Evolutionary conservation across 2,329 filamentous ascomycete genomes (phyloP), one percentile per base, ranked within the genome.

Genomic region (Penicillium sclerotigenum): DNA sequence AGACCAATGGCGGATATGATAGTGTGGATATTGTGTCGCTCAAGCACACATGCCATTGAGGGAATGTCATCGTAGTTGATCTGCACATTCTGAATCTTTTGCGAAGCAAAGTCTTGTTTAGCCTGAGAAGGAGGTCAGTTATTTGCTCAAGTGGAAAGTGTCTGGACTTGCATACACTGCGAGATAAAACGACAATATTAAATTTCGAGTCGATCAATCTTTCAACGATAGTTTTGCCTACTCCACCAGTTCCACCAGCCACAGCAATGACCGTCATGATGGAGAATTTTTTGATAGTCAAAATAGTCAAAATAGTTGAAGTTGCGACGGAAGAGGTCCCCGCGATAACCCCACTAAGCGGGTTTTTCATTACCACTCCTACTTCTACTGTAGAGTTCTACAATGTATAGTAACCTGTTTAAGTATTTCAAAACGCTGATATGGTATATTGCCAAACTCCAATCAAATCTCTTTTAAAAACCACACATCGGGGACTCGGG

Each of bases 221-320:
- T 18, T 81, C 78, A 20, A 81, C 75, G 29, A 82, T 70, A 1
- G 77, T 74, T 18, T 71, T 73, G 13, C 79, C 79, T 1, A 81
- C 66, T n/a, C 68, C 69, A 24, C 79, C 78, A 0, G 74, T 76
- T 14, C 79, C 79, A 47, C 79, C 79, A 5, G 77, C 76, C 16
- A 81, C 73, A 47, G 77, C 79, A 37, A 81, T 68, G 20, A 74
- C 65, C 14, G 69, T 62, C 77, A 78, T 79, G 10, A 5, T 56
- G 29, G 22, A 10, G n/a, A 36, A 16, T 24, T 29, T 6, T 24
- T 40, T 24, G n/a, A 37, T 3, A 9, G 24, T 45, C 11, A 16
- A 29, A 37, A 42, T 14, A 16, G 47, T 16, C 16, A 10, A 34
- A 52, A 24, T 20, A 33, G 20, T n/a, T 34, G 37, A 50, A 40